A percentile compares a stretch with the other conserved stretches of the same genome.
Conservation (phyloP, 2,329 filamentous ascomycete genomes). For the Cucurbitaria berberidis region DNA sequence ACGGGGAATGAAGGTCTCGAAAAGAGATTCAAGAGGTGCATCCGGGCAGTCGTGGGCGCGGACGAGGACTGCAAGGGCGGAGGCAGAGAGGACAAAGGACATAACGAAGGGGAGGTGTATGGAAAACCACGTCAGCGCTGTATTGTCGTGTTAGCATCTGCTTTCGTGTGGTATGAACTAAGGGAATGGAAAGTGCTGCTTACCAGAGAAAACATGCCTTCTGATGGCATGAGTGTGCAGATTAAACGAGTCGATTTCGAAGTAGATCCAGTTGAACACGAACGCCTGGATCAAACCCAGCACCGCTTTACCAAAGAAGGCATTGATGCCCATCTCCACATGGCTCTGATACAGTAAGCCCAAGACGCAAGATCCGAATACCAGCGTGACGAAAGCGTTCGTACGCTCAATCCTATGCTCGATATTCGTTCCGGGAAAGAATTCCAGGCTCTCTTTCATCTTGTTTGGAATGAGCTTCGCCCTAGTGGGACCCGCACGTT, state of each 20-base stretch:
- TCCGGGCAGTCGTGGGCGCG: constrained; percentile 62
- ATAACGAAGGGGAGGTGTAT: constrained; percentile 69
- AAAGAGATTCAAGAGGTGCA: constrained; percentile 57
- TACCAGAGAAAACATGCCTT: constrained; percentile 55
- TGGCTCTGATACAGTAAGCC: constrained; percentile 66
- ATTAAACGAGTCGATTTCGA: constrained; percentile 65
- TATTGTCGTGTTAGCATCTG: not conserved
- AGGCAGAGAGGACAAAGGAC: constrained; percentile 65
- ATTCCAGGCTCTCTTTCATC: constrained; percentile 58
- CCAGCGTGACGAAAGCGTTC: constrained; percentile 68
- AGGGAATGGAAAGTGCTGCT: constrained; percentile 8
- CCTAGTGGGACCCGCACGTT: constrained; percentile 30
- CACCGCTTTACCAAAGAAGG: constrained; percentile 67
- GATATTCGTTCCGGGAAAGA: constrained; percentile 68
- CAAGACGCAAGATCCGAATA: constrained; percentile 69
- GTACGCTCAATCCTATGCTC: constrained; percentile 70
- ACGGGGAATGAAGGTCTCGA: constrained; percentile 57
- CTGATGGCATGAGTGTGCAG: constrained; percentile 67
- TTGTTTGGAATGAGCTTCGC: constrained; percentile 16
- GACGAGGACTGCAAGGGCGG: constrained; percentile 65
- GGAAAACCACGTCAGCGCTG: constrained; percentile 62
- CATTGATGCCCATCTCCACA: constrained; percentile 59
- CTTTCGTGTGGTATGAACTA: not conserved
- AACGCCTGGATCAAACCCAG: constrained; percentile 65
- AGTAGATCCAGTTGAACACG: constrained; percentile 68